Conservation (phyloP, 768 basidiomycete species). For the Termitomyces sp. region DNA sequence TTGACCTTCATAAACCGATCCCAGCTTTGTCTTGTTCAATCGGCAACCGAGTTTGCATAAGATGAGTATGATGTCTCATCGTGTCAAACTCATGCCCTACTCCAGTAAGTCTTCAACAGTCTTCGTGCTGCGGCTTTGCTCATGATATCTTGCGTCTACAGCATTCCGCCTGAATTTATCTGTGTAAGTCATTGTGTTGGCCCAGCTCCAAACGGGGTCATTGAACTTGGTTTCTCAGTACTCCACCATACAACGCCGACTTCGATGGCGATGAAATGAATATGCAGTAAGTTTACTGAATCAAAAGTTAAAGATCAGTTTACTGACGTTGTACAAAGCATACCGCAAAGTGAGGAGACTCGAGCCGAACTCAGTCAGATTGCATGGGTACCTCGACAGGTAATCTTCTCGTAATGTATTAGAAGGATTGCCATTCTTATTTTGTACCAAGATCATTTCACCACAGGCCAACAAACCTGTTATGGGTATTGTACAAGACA, state of each 20-base stretch:
- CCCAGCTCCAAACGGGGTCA: constrained; percentile 13
- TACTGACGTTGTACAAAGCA: constrained; percentile 38
- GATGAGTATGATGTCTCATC: constrained; percentile 99
- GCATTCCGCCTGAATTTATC: constrained; percentile 98
- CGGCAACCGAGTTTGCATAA: constrained; percentile 98
- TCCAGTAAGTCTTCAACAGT: constrained; percentile 62
- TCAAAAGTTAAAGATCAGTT: neutral
- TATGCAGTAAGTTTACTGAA: constrained; percentile 81
- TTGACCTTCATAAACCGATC: neutral
- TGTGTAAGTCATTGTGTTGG: constrained; percentile 58
- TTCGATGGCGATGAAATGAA: constrained; percentile 99
- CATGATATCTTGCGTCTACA: constrained; percentile 33
- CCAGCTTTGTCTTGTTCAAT: constrained; percentile 89
- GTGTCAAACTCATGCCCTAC: constrained; percentile 95
- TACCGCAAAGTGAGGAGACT: constrained; percentile 98
- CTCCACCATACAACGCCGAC: constrained; percentile 98
- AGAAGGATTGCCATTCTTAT: neutral
- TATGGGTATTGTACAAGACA: constrained; percentile 99
- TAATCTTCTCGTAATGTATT: constrained; percentile 22
- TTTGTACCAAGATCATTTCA: constrained; percentile 76
- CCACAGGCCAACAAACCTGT: constrained; percentile 99
- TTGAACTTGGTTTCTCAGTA: constrained; percentile 41
- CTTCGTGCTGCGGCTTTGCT: neutral
- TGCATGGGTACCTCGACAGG: constrained; percentile 97
- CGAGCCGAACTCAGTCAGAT: constrained; percentile 97